A percentile compares a stretch with the other conserved stretches of the same genome.
Conservation (phyloP, 768 basidiomycete genomes). For the Hygrocybe coccinea region DNA sequence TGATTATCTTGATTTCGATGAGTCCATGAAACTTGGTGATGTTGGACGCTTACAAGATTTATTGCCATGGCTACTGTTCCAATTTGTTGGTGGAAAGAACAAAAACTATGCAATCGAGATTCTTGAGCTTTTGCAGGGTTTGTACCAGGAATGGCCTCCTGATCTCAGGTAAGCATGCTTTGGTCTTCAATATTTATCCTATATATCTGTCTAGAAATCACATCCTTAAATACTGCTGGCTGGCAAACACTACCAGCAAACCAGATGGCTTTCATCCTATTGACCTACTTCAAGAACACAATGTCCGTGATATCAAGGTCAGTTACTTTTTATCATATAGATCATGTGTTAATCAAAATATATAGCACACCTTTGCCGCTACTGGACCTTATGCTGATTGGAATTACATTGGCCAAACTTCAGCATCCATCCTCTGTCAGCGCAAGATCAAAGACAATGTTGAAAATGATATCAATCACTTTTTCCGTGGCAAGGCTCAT, state of each 20-base stretch:
- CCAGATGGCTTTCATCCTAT: slow-evolving; percentile 7
- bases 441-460: slow-evolving; percentile 12
- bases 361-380: slow-evolving; percentile 4
- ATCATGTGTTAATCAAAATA: slow-evolving; percentile 17
- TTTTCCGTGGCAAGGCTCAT: slow-evolving; percentile 11
- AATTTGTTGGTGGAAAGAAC: slow-evolving; percentile 32
- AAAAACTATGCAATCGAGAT: slow-evolving; percentile 30
- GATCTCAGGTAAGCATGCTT: slow-evolving; percentile 21
- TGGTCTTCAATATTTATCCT: neutral
- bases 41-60: slow-evolving; percentile 32
- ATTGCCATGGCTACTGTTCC: slow-evolving; percentile 28
- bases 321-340: slow-evolving; percentile 13
- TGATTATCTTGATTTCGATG: slow-evolving; percentile 31
- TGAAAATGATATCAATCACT: slow-evolving; percentile 12
- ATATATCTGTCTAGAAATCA: neutral
- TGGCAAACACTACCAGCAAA: slow-evolving; percentile 15
- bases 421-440: slow-evolving; percentile 15
- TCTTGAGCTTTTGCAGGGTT: slow-evolving; percentile 30
- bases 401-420: slow-evolving; percentile 16
- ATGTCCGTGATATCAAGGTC: slow-evolving; percentile 17
- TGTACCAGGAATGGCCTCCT: slow-evolving; percentile 28
- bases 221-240: slow-evolving; percentile 20
- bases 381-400: slow-evolving; percentile 18
- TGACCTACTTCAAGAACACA: slow-evolving; percentile 20
- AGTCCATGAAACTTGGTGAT: slow-evolving; percentile 37